Evolutionary conservation across 2,329 filamentous ascomycete genomes (phyloP).

Genomic region (Fusarium longipes): DNA sequence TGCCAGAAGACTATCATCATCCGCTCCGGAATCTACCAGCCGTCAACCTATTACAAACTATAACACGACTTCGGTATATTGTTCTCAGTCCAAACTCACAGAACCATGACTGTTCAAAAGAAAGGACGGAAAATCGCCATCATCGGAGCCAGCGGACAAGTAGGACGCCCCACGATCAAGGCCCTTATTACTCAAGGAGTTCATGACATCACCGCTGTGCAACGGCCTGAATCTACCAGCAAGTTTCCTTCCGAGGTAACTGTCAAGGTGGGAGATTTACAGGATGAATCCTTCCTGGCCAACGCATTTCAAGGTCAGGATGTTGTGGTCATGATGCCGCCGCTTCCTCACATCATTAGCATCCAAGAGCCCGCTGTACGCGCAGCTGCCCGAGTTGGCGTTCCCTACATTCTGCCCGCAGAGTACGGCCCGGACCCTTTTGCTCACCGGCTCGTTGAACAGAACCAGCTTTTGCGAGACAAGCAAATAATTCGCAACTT

Average conservation of each 20-base stretch:
- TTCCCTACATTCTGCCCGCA: constrained; percentile 11
- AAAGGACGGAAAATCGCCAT: constrained; percentile 22
- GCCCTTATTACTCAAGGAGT: constrained; percentile 4
- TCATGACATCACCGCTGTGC: constrained; percentile 22
- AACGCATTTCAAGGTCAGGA: constrained; percentile 16
- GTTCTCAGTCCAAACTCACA: too few species aligned
- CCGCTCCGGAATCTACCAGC: too few species aligned
- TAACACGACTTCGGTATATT: too few species aligned
- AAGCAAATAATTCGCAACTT: constrained; percentile 23
- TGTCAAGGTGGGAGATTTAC: constrained; percentile 10
- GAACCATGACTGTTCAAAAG: background rate
- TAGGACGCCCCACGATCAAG: constrained; percentile 5
- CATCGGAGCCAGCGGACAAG: constrained; percentile 11
- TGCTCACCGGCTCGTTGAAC: background rate
- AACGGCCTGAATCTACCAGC: constrained; percentile 17
- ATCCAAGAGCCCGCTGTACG: constrained; percentile 25
- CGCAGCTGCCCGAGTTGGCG: constrained; percentile 4
- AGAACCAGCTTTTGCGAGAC: constrained; percentile 18
- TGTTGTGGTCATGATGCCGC: constrained; percentile 17
- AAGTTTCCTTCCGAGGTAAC: background rate
- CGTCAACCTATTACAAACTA: too few species aligned
- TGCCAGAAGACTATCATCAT: too few species aligned
- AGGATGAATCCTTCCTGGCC: constrained; percentile 14
- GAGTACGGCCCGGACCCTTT: constrained; percentile 31
- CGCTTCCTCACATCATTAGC: constrained; percentile 18